phyloP scores from a whole-genome alignment of 2,329 filamentous ascomycete genomes.

The Colletotrichum sp. region DNA sequence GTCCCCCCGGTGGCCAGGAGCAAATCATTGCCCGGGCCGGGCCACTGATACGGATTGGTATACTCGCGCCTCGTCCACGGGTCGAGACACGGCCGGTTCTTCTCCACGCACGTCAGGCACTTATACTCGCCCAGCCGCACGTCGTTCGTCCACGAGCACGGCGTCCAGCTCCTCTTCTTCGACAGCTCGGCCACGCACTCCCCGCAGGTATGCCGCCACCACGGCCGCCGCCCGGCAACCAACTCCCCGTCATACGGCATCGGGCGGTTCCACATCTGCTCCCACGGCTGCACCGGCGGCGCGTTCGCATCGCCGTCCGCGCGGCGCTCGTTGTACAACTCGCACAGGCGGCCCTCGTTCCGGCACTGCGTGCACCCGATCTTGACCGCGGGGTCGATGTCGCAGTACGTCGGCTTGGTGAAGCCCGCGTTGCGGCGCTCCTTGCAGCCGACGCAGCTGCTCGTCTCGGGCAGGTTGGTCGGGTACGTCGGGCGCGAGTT shows the following conservation, averaged over 20 bases:
- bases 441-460: constrained; percentile 7
- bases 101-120: constrained; percentile 20
- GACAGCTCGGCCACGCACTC: not conserved
- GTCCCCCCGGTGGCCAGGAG: not conserved
- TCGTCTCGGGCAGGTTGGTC: not conserved
- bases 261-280: constrained; percentile 11
- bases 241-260: constrained; percentile 1
- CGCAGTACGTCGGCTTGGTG: not conserved
- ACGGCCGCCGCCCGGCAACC: constrained; percentile 13
- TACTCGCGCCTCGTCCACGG: constrained; percentile 13
- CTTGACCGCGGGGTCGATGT: constrained; percentile 13
- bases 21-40: not conserved
- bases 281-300: not conserved
- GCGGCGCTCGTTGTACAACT: not conserved
- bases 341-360: not conserved
- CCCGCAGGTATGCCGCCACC: constrained; percentile 24
- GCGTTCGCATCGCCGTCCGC: not conserved
- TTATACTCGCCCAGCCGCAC: constrained; percentile 10
- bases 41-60: not conserved
- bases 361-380: constrained; percentile 13
- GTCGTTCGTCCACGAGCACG: constrained; percentile 7
- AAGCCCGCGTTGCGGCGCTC: not conserved
- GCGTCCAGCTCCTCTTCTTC: not conserved
- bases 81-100: constrained; percentile 24
- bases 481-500: constrained; percentile 12